Conservation (phyloP, 441 rosid species). For the Croton setiger region DNA sequence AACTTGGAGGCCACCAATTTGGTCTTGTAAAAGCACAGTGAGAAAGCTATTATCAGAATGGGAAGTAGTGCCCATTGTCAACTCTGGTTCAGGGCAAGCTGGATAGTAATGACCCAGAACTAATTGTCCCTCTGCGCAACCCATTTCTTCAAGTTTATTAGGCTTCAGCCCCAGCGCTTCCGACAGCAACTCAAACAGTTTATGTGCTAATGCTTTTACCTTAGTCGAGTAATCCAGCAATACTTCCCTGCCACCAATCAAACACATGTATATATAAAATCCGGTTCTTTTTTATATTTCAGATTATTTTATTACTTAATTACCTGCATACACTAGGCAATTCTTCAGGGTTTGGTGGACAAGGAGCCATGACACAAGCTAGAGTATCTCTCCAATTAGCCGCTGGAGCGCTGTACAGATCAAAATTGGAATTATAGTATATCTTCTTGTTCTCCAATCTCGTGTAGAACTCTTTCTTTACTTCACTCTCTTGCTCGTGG, state of each 20-base stretch:
- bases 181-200: conserved; percentile 8
- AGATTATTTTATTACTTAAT: not conserved
- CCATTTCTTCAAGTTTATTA: not conserved
- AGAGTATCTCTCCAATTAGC: conserved; percentile 12
- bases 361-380: conserved; percentile 3
- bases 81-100: conserved; percentile 12
- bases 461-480: not conserved
- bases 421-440: conserved; percentile 1
- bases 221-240: conserved; percentile 2
- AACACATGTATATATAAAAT: not conserved
- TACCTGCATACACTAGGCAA: not conserved
- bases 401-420: not conserved
- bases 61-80: conserved; percentile 56
- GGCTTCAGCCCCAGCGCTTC: conserved; percentile 11
- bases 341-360: not conserved
- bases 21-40: conserved; percentile 65
- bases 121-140: conserved; percentile 3
- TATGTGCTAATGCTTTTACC: not conserved
- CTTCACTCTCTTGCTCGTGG: not conserved
- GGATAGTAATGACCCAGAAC: conserved; percentile 1
- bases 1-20: conserved; percentile 76
- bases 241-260: not conserved
- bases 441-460: not conserved
- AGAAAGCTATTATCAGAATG: conserved; percentile 79
- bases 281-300: not conserved